phyloP scores from a whole-genome alignment of 495 filamentous ascomycete species.

The Terfezia boudieri region DNA sequence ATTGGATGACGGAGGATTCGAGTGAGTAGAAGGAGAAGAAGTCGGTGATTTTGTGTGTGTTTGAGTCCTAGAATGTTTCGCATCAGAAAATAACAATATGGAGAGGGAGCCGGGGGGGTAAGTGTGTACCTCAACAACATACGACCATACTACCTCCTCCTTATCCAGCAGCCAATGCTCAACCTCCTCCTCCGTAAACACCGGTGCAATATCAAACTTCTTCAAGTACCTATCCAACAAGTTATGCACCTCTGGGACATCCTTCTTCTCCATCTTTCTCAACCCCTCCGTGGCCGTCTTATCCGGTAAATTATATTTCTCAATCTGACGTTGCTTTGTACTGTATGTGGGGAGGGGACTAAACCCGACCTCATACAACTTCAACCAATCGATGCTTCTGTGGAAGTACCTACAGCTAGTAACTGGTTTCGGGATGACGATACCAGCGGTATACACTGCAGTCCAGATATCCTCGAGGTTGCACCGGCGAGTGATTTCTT shows the following conservation, averaged over 20 bases:
- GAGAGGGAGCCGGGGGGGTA: not conserved
- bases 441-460: conserved; percentile 83
- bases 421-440: conserved; percentile 72
- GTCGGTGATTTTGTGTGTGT: conserved; percentile 52
- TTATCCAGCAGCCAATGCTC: conserved; percentile 68
- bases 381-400: conserved; percentile 78
- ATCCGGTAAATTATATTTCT: conserved; percentile 55
- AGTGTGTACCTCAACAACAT: conserved; percentile 53
- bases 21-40: conserved; percentile 92
- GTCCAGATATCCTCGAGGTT: conserved; percentile 68
- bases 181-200: conserved; percentile 55
- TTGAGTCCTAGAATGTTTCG: not conserved
- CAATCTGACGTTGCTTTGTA: conserved; percentile 58
- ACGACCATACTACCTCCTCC: conserved; percentile 57
- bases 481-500: conserved; percentile 82
- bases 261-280: conserved; percentile 57
- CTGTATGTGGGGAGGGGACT: conserved; percentile 57
- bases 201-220: conserved; percentile 63
- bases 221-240: conserved; percentile 57
- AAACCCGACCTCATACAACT: conserved; percentile 83
- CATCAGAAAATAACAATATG: not conserved
- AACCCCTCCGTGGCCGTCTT: conserved; percentile 47
- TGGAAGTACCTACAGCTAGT: conserved; percentile 90
- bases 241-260: conserved; percentile 43
- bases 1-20: conserved; percentile 71